These are phyloP conservation scores for Termitomyces sp. DNA, from an alignment of 768 basidiomycete genomes.

Conservation along the genomic window DNA sequence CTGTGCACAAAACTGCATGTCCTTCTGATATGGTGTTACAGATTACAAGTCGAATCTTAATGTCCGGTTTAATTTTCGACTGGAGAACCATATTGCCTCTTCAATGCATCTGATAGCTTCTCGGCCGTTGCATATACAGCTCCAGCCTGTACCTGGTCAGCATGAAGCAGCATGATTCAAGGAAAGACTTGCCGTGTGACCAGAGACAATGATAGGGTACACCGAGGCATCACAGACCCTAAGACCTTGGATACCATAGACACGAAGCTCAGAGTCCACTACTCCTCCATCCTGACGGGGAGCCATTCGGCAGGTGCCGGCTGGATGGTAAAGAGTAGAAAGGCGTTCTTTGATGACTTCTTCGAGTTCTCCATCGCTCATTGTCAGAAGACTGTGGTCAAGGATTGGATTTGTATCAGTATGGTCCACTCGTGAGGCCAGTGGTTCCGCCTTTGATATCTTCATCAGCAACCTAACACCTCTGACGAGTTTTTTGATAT, in stretches of 20 bases:
- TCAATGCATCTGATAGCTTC: conserved; percentile 27
- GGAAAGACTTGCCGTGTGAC: conserved; percentile 34
- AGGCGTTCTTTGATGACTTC: conserved; percentile 35
- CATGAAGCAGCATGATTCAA: background rate
- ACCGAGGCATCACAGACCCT: conserved; percentile 45
- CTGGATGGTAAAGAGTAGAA: conserved; percentile 46
- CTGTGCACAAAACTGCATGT: background rate
- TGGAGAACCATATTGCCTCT: conserved; percentile 15
- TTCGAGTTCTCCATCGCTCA: conserved; percentile 37
- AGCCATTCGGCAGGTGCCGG: conserved; percentile 43
- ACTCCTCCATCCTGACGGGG: conserved; percentile 34
- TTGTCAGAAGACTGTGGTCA: conserved; percentile 32
- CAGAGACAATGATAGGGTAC: conserved; percentile 41
- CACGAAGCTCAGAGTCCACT: conserved; percentile 31
- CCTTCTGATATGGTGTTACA: background rate
- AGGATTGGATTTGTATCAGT: conserved; percentile 27
- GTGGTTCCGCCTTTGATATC: conserved; percentile 34
- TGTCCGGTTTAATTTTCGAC: background rate
- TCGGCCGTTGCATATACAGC: conserved; percentile 27
- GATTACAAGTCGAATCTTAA: background rate
- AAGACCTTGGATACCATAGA: conserved; percentile 37
- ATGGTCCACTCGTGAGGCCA: conserved; percentile 33
- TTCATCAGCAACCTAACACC: conserved; percentile 34
- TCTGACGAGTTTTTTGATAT: conserved; percentile 37
- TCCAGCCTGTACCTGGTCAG: conserved; percentile 19